phyloP scores from a whole-genome alignment of 148 eudicot species.

The Spergularia marina region DNA sequence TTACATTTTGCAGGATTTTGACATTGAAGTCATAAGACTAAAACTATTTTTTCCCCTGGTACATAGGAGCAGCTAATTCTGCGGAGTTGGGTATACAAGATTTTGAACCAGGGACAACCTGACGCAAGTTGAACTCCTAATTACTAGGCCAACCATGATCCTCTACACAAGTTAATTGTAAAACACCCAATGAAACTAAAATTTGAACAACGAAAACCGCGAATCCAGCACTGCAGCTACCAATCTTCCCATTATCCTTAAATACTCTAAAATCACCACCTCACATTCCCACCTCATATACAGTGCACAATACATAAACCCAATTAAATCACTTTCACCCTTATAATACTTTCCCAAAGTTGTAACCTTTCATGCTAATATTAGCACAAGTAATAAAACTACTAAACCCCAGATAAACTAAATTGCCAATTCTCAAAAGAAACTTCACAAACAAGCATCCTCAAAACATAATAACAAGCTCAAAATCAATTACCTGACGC shows the following conservation, averaged over 20 bases:
- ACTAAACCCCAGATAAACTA: not conserved
- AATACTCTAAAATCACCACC: not conserved
- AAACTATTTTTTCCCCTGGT: not conserved
- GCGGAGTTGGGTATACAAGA: no score
- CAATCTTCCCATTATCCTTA: not conserved
- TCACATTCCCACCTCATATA: not conserved
- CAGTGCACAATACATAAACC: no score
- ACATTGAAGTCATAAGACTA: not conserved
- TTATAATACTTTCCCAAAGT: not conserved
- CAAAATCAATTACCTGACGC: conserved; percentile 48
- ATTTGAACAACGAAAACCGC: not conserved
- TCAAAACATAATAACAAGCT: not conserved
- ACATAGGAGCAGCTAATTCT: no score
- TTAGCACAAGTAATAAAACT: not conserved
- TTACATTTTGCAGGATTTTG: not conserved
- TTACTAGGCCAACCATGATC: no score
- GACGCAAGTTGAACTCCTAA: no score
- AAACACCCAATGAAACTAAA: no score
- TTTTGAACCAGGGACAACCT: no score
- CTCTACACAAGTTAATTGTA: no score
- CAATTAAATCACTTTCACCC: not conserved
- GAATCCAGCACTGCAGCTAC: not conserved
- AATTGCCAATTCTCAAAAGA: not conserved
- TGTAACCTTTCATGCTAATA: not conserved
- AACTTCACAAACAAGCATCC: not conserved